Evolutionary conservation across 75 land plant species (phyloP).

Genomic region (Pinus tabuliformis): DNA sequence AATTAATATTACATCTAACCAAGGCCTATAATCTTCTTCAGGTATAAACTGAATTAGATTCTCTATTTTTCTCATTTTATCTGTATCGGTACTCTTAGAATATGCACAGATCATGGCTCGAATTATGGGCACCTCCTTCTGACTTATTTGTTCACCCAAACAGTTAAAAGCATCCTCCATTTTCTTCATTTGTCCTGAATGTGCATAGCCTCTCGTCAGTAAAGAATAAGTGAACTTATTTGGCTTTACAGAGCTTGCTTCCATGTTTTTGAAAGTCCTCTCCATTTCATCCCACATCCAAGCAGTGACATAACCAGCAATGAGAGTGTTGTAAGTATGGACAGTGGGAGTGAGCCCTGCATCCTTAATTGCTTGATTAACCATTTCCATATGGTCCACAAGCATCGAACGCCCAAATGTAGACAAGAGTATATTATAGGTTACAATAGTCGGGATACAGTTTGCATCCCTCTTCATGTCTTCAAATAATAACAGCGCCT

Average conservation of each 20-base stretch:
- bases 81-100: constrained; percentile 39
- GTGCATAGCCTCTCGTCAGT: constrained; percentile 73
- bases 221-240: constrained; percentile 44
- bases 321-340: constrained; percentile 58
- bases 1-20: constrained; percentile 72
- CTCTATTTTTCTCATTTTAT: constrained; percentile 56
- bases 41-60: constrained; percentile 44
- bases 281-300: constrained; percentile 81
- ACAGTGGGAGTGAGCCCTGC: constrained; percentile 41
- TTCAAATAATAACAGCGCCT: constrained; percentile 46
- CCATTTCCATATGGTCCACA: constrained; percentile 63
- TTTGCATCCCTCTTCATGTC: constrained; percentile 35
- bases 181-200: constrained; percentile 46
- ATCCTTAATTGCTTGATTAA: constrained; percentile 30
- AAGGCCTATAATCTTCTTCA: constrained; percentile 49
- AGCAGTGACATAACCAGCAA: constrained; percentile 77
- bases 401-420: constrained; percentile 59
- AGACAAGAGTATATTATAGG: constrained; percentile 72
- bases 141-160: constrained; percentile 24
- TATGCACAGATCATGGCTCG: constrained; percentile 73
- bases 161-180: constrained; percentile 65
- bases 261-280: constrained; percentile 33
- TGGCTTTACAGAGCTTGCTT: constrained; percentile 37
- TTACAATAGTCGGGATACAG: constrained; percentile 58
- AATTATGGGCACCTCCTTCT: constrained; percentile 29